Percentiles rank a stretch among this genome's conserved stretches.
Conservation (phyloP, 2,329 filamentous ascomycete species). For the Colletotrichum destructivum region DNA sequence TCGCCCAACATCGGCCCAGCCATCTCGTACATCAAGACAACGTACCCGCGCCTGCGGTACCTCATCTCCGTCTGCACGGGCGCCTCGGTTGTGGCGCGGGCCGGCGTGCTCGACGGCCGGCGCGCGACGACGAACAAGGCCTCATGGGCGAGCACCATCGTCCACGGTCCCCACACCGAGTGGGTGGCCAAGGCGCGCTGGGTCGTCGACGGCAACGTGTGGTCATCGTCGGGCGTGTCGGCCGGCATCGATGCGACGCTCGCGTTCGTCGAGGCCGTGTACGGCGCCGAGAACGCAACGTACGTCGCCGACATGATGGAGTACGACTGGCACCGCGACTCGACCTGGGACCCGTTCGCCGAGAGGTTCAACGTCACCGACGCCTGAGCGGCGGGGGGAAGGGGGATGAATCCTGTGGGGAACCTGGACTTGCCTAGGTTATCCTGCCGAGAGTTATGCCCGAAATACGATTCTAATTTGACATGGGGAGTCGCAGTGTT, state of each 20-base stretch:
- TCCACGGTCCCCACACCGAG: conserved; percentile 57
- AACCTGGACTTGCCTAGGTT: too few species aligned
- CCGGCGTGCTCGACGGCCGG: conserved; percentile 67
- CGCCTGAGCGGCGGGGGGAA: not conserved
- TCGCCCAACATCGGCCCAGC: conserved; percentile 47
- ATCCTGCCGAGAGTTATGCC: too few species aligned
- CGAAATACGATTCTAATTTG: too few species aligned
- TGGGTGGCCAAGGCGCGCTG: conserved; percentile 70
- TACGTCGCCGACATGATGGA: conserved; percentile 67
- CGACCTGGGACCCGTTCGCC: conserved; percentile 64
- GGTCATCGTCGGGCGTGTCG: conserved; percentile 70
- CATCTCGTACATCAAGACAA: conserved; percentile 53
- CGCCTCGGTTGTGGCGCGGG: conserved; percentile 62
- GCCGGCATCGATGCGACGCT: conserved; percentile 75
- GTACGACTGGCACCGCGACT: conserved; percentile 69
- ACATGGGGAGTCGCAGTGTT: too few species aligned
- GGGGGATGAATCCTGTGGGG: too few species aligned
- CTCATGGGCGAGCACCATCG: conserved; percentile 58
- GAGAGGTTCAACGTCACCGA: conserved; percentile 35
- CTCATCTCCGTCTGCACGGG: conserved; percentile 73
- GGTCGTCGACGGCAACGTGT: conserved; percentile 71
- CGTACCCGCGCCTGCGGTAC: conserved; percentile 60
- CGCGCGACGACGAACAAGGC: conserved; percentile 72
- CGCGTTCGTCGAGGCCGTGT: conserved; percentile 69
- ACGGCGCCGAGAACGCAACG: conserved; percentile 65